Conservation (phyloP, 1,139 yeast species). For the Scheffersomyces quercinus region DNA sequence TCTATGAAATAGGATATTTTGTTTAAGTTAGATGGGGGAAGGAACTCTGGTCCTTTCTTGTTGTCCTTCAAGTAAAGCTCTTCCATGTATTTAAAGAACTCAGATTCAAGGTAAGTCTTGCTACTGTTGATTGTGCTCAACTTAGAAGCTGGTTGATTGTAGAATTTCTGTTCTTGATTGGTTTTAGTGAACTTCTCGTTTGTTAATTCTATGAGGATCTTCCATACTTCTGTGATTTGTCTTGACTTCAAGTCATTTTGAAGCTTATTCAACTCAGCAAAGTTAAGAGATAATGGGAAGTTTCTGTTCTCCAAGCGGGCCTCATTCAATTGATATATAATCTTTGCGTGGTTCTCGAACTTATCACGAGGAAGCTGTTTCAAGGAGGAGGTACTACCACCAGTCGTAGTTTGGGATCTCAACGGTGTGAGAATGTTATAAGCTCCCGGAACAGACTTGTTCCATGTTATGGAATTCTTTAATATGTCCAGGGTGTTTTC, state of each 20-base stretch:
- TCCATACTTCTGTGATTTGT: slow-evolving; percentile 67
- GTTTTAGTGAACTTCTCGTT: slow-evolving; percentile 36
- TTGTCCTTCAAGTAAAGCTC: slow-evolving; percentile 64
- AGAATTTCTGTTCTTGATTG: slow-evolving; percentile 50
- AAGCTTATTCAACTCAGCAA: slow-evolving; percentile 53
- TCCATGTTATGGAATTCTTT: slow-evolving; percentile 35
- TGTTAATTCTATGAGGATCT: slow-evolving; percentile 49
- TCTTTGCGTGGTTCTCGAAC: slow-evolving; percentile 73
- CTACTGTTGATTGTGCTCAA: slow-evolving; percentile 60
- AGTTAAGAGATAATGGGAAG: slow-evolving; percentile 53
- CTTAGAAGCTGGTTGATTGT: slow-evolving; percentile 4
- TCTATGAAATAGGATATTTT: slow-evolving; percentile 71
- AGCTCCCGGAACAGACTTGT: slow-evolving; percentile 33
- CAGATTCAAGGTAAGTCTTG: slow-evolving; percentile 64
- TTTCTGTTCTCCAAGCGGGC: slow-evolving; percentile 54
- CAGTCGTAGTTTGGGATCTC: slow-evolving; percentile 10
- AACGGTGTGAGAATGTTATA: slow-evolving; percentile 40
- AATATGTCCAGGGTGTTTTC: slow-evolving; percentile 10
- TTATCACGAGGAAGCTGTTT: slow-evolving; percentile 51
- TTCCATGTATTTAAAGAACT: slow-evolving; percentile 75
- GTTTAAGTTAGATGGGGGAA: slow-evolving; percentile 66
- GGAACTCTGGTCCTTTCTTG: slow-evolving; percentile 50
- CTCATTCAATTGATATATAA: slow-evolving; percentile 69
- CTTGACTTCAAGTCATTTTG: slow-evolving; percentile 58
- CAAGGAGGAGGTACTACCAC: slow-evolving; percentile 18